These are phyloP conservation scores for Leccinum arenicola DNA, from an alignment of 768 basidiomycete genomes.

Conservation along the genomic window DNA sequence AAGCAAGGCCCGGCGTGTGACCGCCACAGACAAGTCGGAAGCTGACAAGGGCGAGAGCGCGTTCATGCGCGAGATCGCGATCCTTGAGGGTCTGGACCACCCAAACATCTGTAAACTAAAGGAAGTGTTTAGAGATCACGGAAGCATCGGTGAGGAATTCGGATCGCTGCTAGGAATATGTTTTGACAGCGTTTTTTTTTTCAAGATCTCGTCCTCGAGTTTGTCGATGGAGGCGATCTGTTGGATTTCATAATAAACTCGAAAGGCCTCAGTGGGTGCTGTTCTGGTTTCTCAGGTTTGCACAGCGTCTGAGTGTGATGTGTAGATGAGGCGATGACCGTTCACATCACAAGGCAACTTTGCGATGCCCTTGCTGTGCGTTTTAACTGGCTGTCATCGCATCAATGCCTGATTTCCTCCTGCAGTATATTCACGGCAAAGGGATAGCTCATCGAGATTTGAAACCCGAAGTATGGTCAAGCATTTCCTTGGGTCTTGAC, in stretches of 20 bases:
- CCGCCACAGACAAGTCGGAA: conserved; percentile 30
- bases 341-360: conserved; percentile 77
- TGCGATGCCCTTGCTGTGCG: conserved; percentile 75
- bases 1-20: conserved; percentile 41
- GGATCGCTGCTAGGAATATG: neutral
- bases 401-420: conserved; percentile 2
- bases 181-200: conserved; percentile 30
- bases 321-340: conserved; percentile 52
- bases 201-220: conserved; percentile 80
- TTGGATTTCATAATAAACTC: conserved; percentile 70
- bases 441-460: conserved; percentile 92
- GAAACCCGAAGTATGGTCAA: conserved; percentile 70
- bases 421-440: conserved; percentile 62
- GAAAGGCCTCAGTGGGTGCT: conserved; percentile 56
- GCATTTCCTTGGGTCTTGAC: neutral
- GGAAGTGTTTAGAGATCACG: conserved; percentile 70
- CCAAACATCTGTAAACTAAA: conserved; percentile 79
- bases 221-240: conserved; percentile 85
- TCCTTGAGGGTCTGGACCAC: conserved; percentile 75
- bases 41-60: conserved; percentile 31
- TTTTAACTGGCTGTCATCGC: neutral
- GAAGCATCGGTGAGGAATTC: conserved; percentile 51
- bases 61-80: conserved; percentile 73
- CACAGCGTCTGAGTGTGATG: neutral
- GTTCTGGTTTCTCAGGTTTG: neutral